Evolutionary conservation across 352 stramenopile genomes (phyloP).

Genomic region (Phytophthora parvispora): DNA sequence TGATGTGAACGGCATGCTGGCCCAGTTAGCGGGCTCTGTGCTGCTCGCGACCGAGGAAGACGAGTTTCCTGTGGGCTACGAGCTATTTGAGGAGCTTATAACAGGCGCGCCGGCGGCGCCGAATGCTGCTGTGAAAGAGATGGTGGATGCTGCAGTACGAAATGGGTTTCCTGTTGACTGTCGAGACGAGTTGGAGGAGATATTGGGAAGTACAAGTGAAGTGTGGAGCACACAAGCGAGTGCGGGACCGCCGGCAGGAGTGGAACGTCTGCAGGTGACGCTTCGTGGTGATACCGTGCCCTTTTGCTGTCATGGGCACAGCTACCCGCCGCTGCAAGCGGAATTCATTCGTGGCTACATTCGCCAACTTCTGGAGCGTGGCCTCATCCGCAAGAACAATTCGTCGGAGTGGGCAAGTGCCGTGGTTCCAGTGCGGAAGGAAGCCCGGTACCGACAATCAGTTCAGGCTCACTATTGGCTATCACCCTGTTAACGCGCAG

Average conservation of each 20-base stretch:
- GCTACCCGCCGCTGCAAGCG: constrained; percentile 10
- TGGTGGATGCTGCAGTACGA: neutral
- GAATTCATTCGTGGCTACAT: constrained; percentile 13
- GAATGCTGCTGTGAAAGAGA: neutral
- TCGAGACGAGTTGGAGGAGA: neutral
- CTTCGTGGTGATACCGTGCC: neutral
- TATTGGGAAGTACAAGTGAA: neutral
- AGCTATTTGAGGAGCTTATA: neutral
- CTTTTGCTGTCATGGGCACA: neutral
- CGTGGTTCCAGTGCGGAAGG: neutral
- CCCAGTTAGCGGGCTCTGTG: neutral
- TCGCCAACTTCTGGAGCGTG: neutral
- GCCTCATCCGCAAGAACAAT: constrained; percentile 7
- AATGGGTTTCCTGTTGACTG: neutral
- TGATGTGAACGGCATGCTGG: neutral
- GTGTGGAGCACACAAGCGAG: neutral
- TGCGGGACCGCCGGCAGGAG: neutral
- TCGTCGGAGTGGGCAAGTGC: neutral
- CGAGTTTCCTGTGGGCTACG: neutral
- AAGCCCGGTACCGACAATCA: neutral
- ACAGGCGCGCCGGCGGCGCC: neutral
- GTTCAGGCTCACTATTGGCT: constrained; percentile 9
- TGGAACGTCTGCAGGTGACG: neutral
- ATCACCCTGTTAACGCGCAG: constrained; percentile 8
- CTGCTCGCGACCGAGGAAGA: neutral